Conservation (phyloP, 1,284 basidiomycete genomes). For the Amylostereum areolatum region DNA sequence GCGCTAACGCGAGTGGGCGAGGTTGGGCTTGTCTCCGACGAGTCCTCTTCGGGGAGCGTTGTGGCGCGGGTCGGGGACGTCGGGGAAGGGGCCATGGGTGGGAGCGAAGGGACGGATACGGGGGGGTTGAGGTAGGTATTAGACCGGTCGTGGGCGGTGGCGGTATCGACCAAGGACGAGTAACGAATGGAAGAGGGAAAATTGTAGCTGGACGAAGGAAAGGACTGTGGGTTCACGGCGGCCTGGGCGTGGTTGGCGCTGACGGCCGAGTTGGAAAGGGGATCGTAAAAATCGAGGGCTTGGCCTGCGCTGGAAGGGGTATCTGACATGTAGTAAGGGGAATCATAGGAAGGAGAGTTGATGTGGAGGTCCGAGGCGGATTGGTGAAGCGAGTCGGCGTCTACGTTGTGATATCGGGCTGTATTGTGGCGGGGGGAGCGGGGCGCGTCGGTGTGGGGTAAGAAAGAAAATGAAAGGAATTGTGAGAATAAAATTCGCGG, state of each 20-base stretch:
- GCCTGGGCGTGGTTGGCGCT: constrained; percentile 7
- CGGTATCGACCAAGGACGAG: constrained; percentile 13
- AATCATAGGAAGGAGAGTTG: constrained; percentile 12
- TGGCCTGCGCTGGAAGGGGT: constrained; percentile 7
- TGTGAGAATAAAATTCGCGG: constrained; percentile 10
- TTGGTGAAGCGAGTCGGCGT: constrained; percentile 10
- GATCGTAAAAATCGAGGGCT: constrained; percentile 8
- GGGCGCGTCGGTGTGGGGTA: too few relatives aligned
- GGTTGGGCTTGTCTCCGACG: too few relatives aligned
- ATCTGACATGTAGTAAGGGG: constrained; percentile 8
- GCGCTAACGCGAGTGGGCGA: too few relatives aligned
- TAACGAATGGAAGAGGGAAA: constrained; percentile 9
- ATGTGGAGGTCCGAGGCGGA: constrained; percentile 8
- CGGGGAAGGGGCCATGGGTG: constrained; percentile 4
- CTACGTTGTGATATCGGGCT: constrained; percentile 58
- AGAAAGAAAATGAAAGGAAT: constrained; percentile 26
- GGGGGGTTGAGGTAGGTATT: constrained; percentile 2
- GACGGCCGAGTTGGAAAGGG: constrained; percentile 9
- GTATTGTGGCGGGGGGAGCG: constrained; percentile 44
- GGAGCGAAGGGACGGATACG: constrained; percentile 3
- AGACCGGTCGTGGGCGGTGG: constrained; percentile 8
- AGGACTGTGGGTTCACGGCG: constrained; percentile 10
- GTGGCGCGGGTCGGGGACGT: constrained; percentile 6
- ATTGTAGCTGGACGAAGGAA: constrained; percentile 12
- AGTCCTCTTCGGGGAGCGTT: too few relatives aligned